Evolutionary conservation across 78 protist species (phyloP), one percentile per base, ranked within the genome.

Genomic region (Dictyostelium brefeldianum): DNA sequence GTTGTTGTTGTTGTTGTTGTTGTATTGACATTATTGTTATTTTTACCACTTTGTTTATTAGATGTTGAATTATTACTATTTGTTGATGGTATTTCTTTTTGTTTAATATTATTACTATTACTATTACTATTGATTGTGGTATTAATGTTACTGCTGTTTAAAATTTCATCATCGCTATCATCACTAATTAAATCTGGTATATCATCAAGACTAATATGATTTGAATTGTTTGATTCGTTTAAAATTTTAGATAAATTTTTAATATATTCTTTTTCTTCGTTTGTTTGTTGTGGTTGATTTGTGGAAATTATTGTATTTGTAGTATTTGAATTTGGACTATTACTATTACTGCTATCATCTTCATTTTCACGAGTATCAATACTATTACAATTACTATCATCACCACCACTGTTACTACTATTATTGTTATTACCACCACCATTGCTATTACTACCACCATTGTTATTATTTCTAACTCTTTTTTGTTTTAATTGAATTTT

Each of bases 101-200:
- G 78, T 70, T 70, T 70, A 70, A 17, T 41, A 27, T 10, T 12
- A 36, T 41, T 70, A 46, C 2, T 36, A 36, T 2, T 36, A 2
- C 2, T 36, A 36, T 36, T 36, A 36, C 2, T 36, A 41, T 18
- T 70, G 4, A 9, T 31, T 15, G 75, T 67, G 47, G 10, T 36
- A 36, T 2, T 2, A 36, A 3, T 59, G 7, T 2, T 11, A 6
- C 3, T 59, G 7, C n/a, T 59, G 29, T 59, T 59, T 59, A 7
- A 10, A 73, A 73, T 10, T 43, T 73, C 46, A 73, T n/a, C 47
- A 14, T 73, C 79, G 20, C 31, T 36, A 54, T 78, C 83, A 78
- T 78, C 83, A 54, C 71, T 54, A 22, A 54, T 78, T 36, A 78
- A 20, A n/a, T 78, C 83, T 56, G 83, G 83, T 17, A 78, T 54